Evolutionary conservation across 139 green algal genomes (phyloP), one percentile per base, ranked within the genome.

Genomic region (Ettlia oleoabundans): DNA sequence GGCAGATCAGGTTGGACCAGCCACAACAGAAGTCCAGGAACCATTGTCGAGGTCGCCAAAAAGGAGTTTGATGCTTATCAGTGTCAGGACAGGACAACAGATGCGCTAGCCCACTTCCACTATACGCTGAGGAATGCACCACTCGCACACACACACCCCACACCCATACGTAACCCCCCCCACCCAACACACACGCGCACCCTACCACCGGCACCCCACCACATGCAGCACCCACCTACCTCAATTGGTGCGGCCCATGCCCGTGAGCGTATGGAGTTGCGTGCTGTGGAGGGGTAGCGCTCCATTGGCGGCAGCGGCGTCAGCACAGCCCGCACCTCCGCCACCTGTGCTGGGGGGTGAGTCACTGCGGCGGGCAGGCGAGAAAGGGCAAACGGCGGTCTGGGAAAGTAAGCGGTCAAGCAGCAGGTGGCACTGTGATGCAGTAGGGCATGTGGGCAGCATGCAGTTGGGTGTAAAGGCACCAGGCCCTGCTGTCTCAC

Each of bases 241-340:
- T 90, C 86, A 1, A 84, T 75, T 6, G 75, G 72, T 2, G 82
- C 84, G 58, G 85, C 88, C 96, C 96, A 99, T 28, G 91, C 84
- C 13, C 96, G 90, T 0, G 91, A 96, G 65, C 95, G 91, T 72
- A 98, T 92, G 47, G 88, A 90, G 82, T 98, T 94, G 22, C 93
- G 84, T 13, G 86, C 72, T 26, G 68, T 87, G 40, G 86, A 94
- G 21, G 78, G 38, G 86, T 98, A 98, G 55, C 63, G 64, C 18
- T 83, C 72, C 75, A 90, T 86, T 0, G 91, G 82, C 1, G 90
- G 86, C 80, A 95, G 62, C 55, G 94, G 78, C 70, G 70, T 72
- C 10, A 98, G 78, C 32, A 93, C 77, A 19, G 83, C 94, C 2
- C 87, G 82, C 66, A 98, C 85, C 84, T 94, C 88, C 26, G 86